Evolutionary conservation across 2,329 filamentous ascomycete genomes (phyloP), one percentile per base, ranked within the genome.

Genomic region (Alternaria consortialis): DNA sequence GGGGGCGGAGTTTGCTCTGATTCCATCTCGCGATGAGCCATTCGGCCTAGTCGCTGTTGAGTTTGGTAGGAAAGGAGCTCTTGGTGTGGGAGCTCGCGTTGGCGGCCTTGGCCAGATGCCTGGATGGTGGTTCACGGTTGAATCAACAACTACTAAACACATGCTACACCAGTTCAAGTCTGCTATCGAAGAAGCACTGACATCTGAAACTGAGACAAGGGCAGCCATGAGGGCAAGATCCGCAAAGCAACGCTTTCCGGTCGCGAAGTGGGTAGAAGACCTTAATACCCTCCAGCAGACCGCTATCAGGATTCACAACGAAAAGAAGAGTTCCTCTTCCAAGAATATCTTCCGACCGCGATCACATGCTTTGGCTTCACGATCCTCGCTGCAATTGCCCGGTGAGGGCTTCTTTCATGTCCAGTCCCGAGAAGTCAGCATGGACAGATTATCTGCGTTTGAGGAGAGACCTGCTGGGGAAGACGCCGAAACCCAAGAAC

Each of bases 51-150:
- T 91, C 6, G 88, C 88, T 31, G 88, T 90, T 44, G 88, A 90
- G 69, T 90, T 90, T 65, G 88, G 88, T 58, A 83, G 88, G 25
- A 90, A 90, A 74, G 88, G 88, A 68, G 88, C 88, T 20, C 81
- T 90, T 43, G 88, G 88, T 67, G 87, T 90, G 57, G 88, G 88
- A 46, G 86, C 88, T 37, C 83, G 87, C 55, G 88, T 90, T 37
- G 88, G 88, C 66, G 88, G 88, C 56, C 81, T 90, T 15, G 70
- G 88, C n/a, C 86, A 89, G 71, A 90, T 90, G 88, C 88, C 88
- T 20, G 88, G 88, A 25, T 90, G 88, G 85, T 90, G 88, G 88
- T 90, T 86, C 74, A 90, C 88, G 0, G 85, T 90, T 57, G 88
- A 90, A 73, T 89, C 87, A 0, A 87, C 84, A 6, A 86, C 86